phyloP scores from a whole-genome alignment of 1,284 basidiomycete genomes.

The Tylopilus sp. region DNA sequence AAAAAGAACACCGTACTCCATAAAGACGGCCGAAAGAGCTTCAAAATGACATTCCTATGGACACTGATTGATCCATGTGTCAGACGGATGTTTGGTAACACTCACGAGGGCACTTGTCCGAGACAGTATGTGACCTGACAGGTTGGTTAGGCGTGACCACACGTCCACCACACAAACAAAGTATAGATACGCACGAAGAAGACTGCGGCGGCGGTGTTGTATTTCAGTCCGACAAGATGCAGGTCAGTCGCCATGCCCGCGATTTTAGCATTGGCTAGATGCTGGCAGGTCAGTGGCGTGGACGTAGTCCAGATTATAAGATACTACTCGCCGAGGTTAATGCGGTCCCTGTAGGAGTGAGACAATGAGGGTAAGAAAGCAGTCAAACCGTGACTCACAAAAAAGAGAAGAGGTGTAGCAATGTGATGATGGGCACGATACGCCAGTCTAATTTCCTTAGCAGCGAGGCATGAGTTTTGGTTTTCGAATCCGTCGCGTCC shows the following conservation, averaged over 20 bases:
- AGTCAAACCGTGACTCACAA: too few relatives aligned
- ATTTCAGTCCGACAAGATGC: conserved; percentile 38
- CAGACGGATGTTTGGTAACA: background rate
- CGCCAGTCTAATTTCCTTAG: too few relatives aligned
- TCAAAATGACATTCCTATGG: conserved; percentile 42
- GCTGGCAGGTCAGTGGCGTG: background rate
- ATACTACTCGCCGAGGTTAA: too few relatives aligned
- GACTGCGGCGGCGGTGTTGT: conserved; percentile 42
- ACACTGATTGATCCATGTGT: background rate
- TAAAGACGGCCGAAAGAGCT: conserved; percentile 42
- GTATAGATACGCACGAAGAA: conserved; percentile 40
- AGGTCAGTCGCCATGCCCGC: conserved; percentile 42
- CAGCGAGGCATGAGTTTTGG: too few relatives aligned
- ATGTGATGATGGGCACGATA: too few relatives aligned
- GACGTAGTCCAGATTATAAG: too few relatives aligned
- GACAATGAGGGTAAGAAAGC: too few relatives aligned
- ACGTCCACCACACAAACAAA: background rate
- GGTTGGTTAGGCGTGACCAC: background rate
- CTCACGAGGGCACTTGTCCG: conserved; percentile 46
- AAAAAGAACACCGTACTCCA: conserved; percentile 35
- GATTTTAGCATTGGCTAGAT: conserved; percentile 31
- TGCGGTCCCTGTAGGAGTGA: too few relatives aligned
- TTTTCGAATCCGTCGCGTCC: too few relatives aligned
- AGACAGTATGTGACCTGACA: conserved; percentile 41
- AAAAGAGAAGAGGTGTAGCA: too few relatives aligned